Evolutionary conservation across 352 stramenopile species (phyloP).

Genomic region (Phytopythium montanum): DNA sequence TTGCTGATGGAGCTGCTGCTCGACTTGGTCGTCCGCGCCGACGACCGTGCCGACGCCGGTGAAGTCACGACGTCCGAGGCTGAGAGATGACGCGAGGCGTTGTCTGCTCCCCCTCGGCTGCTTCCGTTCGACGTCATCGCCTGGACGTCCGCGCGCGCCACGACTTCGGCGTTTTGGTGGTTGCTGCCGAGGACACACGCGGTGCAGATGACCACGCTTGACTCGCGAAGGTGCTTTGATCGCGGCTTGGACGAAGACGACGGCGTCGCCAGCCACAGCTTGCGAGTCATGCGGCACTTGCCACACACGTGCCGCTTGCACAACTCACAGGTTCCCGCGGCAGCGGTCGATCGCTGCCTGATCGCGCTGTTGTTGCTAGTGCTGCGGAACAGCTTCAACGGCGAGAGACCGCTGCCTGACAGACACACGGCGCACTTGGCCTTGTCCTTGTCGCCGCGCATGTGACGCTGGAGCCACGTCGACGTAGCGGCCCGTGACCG

Average conservation of each 20-base stretch:
- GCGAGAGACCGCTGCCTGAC: constrained; percentile 1
- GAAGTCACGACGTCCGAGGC: not conserved
- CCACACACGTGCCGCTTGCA: constrained; percentile 28
- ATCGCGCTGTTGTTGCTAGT: not conserved
- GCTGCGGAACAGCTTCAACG: constrained; percentile 10
- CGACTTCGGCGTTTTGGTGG: not conserved
- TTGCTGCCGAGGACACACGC: constrained; percentile 3
- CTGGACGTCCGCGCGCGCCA: not conserved
- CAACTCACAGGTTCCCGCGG: constrained; percentile 19
- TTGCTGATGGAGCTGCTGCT: not conserved
- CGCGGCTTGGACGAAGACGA: not conserved
- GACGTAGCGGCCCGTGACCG: not conserved
- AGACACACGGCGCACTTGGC: constrained; percentile 8
- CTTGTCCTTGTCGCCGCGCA: not conserved
- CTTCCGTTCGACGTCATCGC: not conserved
- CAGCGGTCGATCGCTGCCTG: not conserved
- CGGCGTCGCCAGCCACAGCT: not conserved
- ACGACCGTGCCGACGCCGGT: not conserved
- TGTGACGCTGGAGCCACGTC: not conserved
- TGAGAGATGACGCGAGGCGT: not conserved
- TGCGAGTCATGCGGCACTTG: constrained; percentile 33
- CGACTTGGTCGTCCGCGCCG: not conserved
- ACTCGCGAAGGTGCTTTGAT: constrained; percentile 21
- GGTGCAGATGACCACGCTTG: constrained; percentile 5
- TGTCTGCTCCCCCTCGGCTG: not conserved